Percentiles rank a stretch among this genome's conserved stretches.
Evolutionary conservation across 2,329 filamentous ascomycete species (phyloP).

Genomic region (Hirsutella rhossiliensis): DNA sequence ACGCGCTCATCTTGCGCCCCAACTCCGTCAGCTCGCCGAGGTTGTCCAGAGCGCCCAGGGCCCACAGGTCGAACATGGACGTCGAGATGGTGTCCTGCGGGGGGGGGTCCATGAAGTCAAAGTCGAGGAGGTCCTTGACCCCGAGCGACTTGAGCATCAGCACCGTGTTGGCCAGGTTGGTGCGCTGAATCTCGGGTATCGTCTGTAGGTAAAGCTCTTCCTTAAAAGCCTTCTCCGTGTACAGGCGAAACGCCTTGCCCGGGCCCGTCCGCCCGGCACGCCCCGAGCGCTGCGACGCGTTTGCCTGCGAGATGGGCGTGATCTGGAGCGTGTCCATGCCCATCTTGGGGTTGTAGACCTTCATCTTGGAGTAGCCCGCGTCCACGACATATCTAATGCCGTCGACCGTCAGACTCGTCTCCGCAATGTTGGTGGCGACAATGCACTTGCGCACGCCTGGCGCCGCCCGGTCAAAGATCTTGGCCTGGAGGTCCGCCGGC

Average conservation of each 20-base stretch:
- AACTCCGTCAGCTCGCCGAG: constrained; percentile 81
- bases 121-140: constrained; percentile 87
- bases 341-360: constrained; percentile 98
- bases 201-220: constrained; percentile 95
- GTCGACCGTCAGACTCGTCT: constrained; percentile 94
- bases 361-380: constrained; percentile 89
- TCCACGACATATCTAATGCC: constrained; percentile 99
- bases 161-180: constrained; percentile 90
- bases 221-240: constrained; percentile 87
- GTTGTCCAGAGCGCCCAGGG: constrained; percentile 85
- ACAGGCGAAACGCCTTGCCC: constrained; percentile 88
- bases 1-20: constrained; percentile 88
- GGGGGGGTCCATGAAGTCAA: constrained; percentile 98
- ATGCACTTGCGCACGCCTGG: constrained; percentile 94
- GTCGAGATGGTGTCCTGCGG: constrained; percentile 97
- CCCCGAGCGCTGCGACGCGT: constrained; percentile 84
- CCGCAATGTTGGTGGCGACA: constrained; percentile 95
- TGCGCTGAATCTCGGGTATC: constrained; percentile 94
- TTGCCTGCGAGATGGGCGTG: constrained; percentile 94
- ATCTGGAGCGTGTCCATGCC: constrained; percentile 98
- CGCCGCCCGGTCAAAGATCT: constrained; percentile 87
- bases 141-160: constrained; percentile 88
- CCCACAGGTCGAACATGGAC: constrained; percentile 95
- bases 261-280: constrained; percentile 90
- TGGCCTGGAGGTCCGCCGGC: constrained; percentile 94